Percentiles rank a stretch among this genome's conserved stretches.
Evolutionary conservation across 257 asterid genomes (phyloP).

Genomic region (Sherardia arvensis): DNA sequence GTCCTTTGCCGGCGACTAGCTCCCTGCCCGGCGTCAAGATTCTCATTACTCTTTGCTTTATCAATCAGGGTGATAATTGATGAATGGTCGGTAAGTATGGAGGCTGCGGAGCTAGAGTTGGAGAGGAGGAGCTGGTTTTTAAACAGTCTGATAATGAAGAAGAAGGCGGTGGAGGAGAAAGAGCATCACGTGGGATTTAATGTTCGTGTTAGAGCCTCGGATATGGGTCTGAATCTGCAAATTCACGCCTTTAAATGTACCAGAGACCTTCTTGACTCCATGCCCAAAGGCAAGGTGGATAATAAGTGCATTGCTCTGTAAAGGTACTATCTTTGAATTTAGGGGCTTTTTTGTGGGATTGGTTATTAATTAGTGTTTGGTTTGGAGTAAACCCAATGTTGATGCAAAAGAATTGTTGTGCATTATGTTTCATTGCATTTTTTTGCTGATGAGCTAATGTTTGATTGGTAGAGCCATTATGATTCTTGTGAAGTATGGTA

Average conservation of each 20-base stretch:
- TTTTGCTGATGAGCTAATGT: not conserved
- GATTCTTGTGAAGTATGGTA: no score
- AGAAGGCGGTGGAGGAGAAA: constrained; percentile 35
- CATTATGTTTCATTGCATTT: not conserved
- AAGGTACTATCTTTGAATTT: constrained; percentile 38
- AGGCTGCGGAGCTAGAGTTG: constrained; percentile 71
- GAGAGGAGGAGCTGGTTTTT: constrained; percentile 87
- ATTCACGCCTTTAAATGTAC: constrained; percentile 64
- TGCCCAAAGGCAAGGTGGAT: no score
- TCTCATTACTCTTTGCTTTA: no score
- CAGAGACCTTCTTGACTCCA: no score
- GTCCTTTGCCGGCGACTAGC: no score
- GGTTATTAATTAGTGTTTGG: not conserved
- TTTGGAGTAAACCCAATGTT: not conserved
- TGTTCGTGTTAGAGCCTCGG: constrained; percentile 67
- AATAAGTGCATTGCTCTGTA: constrained; percentile 69
- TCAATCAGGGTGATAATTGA: not conserved
- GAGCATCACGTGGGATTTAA: constrained; percentile 30
- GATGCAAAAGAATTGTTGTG: not conserved
- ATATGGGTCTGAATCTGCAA: constrained; percentile 59
- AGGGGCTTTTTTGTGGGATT: not conserved
- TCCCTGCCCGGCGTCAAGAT: no score
- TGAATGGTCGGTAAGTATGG: constrained; percentile 36
- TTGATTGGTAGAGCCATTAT: no score
- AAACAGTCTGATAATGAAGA: constrained; percentile 59